phyloP scores from a whole-genome alignment of 768 basidiomycete species.

The Mycena amicta region DNA sequence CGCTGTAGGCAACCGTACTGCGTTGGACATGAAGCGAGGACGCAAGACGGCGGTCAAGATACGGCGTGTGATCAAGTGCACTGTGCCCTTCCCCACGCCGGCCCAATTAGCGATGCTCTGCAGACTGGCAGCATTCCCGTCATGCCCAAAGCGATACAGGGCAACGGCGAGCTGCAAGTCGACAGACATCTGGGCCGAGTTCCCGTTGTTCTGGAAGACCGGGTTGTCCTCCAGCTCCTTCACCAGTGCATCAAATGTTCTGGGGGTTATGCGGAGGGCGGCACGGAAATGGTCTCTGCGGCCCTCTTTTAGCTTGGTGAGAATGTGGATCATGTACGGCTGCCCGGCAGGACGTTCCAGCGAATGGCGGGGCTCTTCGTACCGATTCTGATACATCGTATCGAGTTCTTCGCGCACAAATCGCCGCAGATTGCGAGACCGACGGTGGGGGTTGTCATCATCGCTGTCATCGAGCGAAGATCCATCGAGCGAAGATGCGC shows the following conservation, averaged over 20 bases:
- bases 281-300: too few relatives aligned
- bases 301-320: too few relatives aligned
- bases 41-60: slow-evolving; percentile 36
- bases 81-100: slow-evolving; percentile 36
- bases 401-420: too few relatives aligned
- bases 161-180: slow-evolving; percentile 38
- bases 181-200: slow-evolving; percentile 28
- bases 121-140: slow-evolving; percentile 39
- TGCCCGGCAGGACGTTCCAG: too few relatives aligned
- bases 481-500: too few relatives aligned
- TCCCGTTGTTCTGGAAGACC: slow-evolving; percentile 32
- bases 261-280: slow-evolving; percentile 32
- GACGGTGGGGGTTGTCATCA: too few relatives aligned
- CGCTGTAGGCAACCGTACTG: slow-evolving; percentile 30
- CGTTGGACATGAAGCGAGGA: slow-evolving; percentile 25
- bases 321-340: too few relatives aligned
- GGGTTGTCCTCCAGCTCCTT: slow-evolving; percentile 22
- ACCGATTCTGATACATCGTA: too few relatives aligned
- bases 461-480: too few relatives aligned
- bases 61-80: slow-evolving; percentile 27
- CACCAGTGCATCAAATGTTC: slow-evolving; percentile 38
- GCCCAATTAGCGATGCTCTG: slow-evolving; percentile 41
- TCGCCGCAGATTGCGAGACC: too few relatives aligned
- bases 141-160: slow-evolving; percentile 42
- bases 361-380: too few relatives aligned